Evolutionary conservation across 1,284 basidiomycete genomes (phyloP).

Genomic region (Rhodotorula glutinis): DNA sequence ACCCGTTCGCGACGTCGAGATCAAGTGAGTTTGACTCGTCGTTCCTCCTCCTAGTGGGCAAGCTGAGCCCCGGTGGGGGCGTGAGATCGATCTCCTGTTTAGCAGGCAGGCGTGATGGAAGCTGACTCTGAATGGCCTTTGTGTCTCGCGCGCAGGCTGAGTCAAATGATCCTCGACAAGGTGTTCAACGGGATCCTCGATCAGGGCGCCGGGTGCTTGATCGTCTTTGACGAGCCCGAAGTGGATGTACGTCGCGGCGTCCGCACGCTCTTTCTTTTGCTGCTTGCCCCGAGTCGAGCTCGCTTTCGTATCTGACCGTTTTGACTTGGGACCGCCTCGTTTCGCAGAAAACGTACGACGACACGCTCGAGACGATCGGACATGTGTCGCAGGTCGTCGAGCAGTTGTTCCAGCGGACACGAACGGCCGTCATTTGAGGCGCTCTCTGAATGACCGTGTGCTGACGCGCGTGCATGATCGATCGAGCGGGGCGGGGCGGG

Average conservation of each 20-base stretch:
- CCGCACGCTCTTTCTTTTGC: too few relatives aligned
- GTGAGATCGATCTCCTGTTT: too few relatives aligned
- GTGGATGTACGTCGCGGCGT: conserved; percentile 66
- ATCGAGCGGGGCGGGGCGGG: too few relatives aligned
- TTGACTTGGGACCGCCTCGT: too few relatives aligned
- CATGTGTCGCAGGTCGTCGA: conserved; percentile 89
- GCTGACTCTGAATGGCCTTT: not conserved
- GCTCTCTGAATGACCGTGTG: too few relatives aligned
- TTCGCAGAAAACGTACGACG: conserved; percentile 72
- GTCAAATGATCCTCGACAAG: conserved; percentile 98
- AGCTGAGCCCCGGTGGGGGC: too few relatives aligned
- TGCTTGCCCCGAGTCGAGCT: too few relatives aligned
- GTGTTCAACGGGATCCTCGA: conserved; percentile 91
- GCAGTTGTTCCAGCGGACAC: conserved; percentile 67
- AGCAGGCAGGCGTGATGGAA: too few relatives aligned
- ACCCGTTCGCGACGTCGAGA: conserved; percentile 85
- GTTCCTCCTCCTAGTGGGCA: too few relatives aligned
- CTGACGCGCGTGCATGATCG: too few relatives aligned
- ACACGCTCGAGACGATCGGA: conserved; percentile 81
- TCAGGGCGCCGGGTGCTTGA: conserved; percentile 85
- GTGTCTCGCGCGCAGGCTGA: conserved; percentile 58
- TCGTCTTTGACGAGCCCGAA: conserved; percentile 81
- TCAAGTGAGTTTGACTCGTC: conserved; percentile 63
- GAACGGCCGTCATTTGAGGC: conserved; percentile 25
- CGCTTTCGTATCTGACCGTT: too few relatives aligned